Conservation (phyloP, 306 rosid genomes). For the Rosa lucieae region DNA sequence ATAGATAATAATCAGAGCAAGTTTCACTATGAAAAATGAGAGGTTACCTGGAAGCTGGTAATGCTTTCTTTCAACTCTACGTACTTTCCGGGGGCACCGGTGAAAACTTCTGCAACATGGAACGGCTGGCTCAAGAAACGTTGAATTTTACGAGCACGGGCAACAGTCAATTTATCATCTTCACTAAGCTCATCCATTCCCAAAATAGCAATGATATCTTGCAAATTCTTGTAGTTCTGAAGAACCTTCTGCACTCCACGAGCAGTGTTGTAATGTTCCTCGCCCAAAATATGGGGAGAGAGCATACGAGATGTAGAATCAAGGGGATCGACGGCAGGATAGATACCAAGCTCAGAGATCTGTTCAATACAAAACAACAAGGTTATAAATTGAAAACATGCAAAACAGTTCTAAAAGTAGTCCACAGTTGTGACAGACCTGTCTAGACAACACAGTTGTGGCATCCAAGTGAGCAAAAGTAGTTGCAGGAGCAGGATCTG, state of each 20-base stretch:
- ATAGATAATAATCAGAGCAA: background rate
- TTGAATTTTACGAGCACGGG: conserved; percentile 91
- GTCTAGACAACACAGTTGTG: conserved; percentile 93
- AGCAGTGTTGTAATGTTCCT: conserved; percentile 88
- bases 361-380: conserved; percentile 29
- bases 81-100: conserved; percentile 98
- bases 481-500: conserved; percentile 99
- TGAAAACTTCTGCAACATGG: conserved; percentile 99
- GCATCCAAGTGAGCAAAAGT: conserved; percentile 99
- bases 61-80: conserved; percentile 92
- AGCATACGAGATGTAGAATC: conserved; percentile 99
- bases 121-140: conserved; percentile 95
- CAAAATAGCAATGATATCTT: conserved; percentile 98
- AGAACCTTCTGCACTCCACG: conserved; percentile 97
- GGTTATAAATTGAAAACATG: background rate
- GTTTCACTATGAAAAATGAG: background rate
- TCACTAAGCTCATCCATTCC: conserved; percentile 99
- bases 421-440: conserved; percentile 43
- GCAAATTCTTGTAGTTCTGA: conserved; percentile 97
- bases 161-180: conserved; percentile 94
- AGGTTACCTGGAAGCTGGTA: conserved; percentile 78
- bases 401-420: background rate
- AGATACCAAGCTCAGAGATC: conserved; percentile 98
- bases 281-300: conserved; percentile 95
- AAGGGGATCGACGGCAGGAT: conserved; percentile 94